Evolutionary conservation across 2,329 filamentous ascomycete species (phyloP).

Genomic region (Aspergillus spinulosporus): DNA sequence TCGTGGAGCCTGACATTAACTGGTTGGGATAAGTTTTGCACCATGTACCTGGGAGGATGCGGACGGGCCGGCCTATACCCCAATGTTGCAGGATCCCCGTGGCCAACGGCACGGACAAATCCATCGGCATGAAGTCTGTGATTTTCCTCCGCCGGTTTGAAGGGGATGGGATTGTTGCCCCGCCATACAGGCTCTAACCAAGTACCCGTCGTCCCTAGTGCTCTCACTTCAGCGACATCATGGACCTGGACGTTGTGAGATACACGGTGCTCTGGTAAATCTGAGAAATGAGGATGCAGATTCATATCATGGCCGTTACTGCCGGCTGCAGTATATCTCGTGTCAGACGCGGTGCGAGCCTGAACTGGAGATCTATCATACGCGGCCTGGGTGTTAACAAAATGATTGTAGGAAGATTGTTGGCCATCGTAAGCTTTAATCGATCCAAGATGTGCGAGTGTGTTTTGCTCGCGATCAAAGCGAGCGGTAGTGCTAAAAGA

Average conservation of each 20-base stretch:
- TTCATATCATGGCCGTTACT: constrained; percentile 24
- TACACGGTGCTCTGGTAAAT: constrained; percentile 18
- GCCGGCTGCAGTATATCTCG: constrained; percentile 20
- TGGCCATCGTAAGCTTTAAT: constrained; percentile 20
- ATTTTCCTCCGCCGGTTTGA: constrained; percentile 21
- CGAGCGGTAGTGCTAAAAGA: constrained; percentile 18
- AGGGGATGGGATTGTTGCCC: constrained; percentile 19
- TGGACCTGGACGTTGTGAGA: constrained; percentile 25
- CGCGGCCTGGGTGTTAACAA: constrained; percentile 12
- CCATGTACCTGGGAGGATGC: constrained; percentile 18
- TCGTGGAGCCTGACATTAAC: constrained; percentile 17
- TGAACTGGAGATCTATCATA: constrained; percentile 16
- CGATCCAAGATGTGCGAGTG: constrained; percentile 21
- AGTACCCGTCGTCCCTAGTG: constrained; percentile 15
- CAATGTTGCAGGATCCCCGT: constrained; percentile 25
- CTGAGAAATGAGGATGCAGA: constrained; percentile 18
- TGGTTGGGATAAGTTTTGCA: constrained; percentile 21
- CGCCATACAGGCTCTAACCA: constrained; percentile 18
- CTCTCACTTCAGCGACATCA: constrained; percentile 15
- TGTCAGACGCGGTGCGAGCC: constrained; percentile 16
- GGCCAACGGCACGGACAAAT: constrained; percentile 38
- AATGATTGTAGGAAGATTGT: constrained; percentile 17
- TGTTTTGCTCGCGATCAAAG: constrained; percentile 20
- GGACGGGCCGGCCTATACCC: constrained; percentile 24
- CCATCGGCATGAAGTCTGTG: constrained; percentile 39